These are phyloP conservation scores for Trichoderma sp. DNA, from an alignment of 2,329 filamentous ascomycete species.

Conservation along the genomic window DNA sequence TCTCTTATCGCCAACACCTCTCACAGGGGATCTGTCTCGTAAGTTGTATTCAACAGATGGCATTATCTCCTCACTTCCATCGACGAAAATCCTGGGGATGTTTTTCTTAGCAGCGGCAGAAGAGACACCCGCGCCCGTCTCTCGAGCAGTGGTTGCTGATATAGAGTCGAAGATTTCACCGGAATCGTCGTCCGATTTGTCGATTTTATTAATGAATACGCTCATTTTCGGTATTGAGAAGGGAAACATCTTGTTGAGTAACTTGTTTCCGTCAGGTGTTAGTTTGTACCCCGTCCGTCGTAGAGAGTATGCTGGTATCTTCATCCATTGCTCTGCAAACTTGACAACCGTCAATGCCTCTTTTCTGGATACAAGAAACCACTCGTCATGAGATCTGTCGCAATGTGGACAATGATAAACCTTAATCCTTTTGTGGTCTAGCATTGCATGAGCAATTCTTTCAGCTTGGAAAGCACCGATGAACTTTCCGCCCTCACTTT, in stretches of 20 bases:
- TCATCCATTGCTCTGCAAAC: not conserved
- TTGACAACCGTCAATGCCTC: not conserved
- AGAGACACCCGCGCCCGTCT: not conserved
- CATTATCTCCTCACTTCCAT: too few species aligned
- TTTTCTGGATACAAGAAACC: not conserved
- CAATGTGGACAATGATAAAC: accelerated
- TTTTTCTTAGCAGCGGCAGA: not conserved
- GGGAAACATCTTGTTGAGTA: too few species aligned
- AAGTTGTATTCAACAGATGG: too few species aligned
- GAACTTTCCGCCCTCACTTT: not conserved
- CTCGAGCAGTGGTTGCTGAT: not conserved
- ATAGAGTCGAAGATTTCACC: not conserved
- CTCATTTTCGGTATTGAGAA: not conserved
- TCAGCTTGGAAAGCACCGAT: not conserved
- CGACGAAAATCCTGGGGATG: not conserved
- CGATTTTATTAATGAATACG: not conserved
- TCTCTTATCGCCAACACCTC: too few species aligned
- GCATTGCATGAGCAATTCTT: not conserved
- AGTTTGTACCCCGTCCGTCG: not conserved
- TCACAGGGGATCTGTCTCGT: too few species aligned
- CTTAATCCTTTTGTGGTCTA: not conserved
- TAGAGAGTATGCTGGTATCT: not conserved
- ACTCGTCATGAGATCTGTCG: not conserved
- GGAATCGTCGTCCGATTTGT: not conserved
- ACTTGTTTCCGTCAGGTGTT: too few species aligned